Percentiles rank a stretch among this genome's conserved stretches.
These are phyloP conservation scores for Penicillium sp. DNA, from an alignment of 2,329 filamentous ascomycete genomes.

Conservation along the genomic window DNA sequence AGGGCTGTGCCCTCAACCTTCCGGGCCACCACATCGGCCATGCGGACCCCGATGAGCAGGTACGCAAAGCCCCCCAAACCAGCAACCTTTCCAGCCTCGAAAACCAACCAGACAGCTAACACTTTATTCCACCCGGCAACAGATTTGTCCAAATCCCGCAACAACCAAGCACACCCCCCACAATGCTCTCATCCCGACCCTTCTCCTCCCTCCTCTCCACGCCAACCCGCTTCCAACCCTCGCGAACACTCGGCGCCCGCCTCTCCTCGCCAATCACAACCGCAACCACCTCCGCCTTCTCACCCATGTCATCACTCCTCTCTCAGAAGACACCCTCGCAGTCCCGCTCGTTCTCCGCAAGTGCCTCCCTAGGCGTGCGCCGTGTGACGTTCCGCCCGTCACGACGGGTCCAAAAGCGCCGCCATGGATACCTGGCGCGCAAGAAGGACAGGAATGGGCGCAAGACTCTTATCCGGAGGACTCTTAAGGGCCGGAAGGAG, in stretches of 20 bases:
- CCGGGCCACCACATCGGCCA: constrained; percentile 24
- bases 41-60: constrained; percentile 23
- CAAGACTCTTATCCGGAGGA: constrained; percentile 54
- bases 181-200: constrained; percentile 36
- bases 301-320: constrained; percentile 18
- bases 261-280: constrained; percentile 15
- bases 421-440: constrained; percentile 59
- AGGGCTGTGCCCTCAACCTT: constrained; percentile 32
- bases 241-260: constrained; percentile 28
- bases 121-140: background rate
- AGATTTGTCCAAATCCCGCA: constrained; percentile 20
- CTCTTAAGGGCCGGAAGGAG: constrained; percentile 52
- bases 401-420: constrained; percentile 59
- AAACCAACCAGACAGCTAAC: constrained; percentile 11
- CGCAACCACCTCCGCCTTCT: constrained; percentile 12
- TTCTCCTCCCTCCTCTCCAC: constrained; percentile 42
- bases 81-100: background rate
- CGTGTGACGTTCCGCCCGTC: constrained; percentile 60
- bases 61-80: constrained; percentile 14
- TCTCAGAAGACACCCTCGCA: constrained; percentile 31
- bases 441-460: constrained; percentile 54
- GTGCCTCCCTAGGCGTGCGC: constrained; percentile 42
- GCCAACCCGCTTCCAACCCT: constrained; percentile 22
- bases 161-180: constrained; percentile 25
- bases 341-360: constrained; percentile 44